Percentiles rank a stretch among this genome's conserved stretches.
Conservation (phyloP, 179 eudicot genomes). For the Patellifolia procumbens region DNA sequence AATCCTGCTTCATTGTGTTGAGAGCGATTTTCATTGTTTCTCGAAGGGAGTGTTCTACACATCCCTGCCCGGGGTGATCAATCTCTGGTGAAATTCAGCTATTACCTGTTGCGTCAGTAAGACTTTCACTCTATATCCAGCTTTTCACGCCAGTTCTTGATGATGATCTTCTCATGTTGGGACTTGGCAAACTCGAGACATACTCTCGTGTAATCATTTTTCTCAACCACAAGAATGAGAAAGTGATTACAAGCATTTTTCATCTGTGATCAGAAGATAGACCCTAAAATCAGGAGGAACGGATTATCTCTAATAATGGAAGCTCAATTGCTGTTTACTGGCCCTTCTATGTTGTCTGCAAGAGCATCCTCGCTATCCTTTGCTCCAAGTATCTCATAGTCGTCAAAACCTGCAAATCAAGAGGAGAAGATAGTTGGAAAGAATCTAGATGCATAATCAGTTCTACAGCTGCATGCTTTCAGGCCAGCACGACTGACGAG, state of each 20-base stretch:
- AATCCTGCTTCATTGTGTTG: background rate
- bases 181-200: background rate
- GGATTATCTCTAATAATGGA: background rate
- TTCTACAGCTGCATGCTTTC: too few relatives aligned
- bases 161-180: background rate
- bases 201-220: background rate
- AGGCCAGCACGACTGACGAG: too few relatives aligned
- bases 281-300: constrained; percentile 1
- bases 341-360: constrained; percentile 31
- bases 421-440: background rate
- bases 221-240: background rate
- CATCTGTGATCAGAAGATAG: background rate
- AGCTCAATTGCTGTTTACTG: constrained; percentile 17
- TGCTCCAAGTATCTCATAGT: constrained; percentile 65
- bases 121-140: background rate
- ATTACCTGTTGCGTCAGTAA: too few relatives aligned
- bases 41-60: background rate
- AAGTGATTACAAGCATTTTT: background rate
- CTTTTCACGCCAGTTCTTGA: background rate
- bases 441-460: background rate
- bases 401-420: constrained; percentile 68
- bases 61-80: background rate
- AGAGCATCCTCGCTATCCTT: constrained; percentile 61
- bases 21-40: too few relatives aligned
- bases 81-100: background rate